Percentiles rank a stretch among this genome's conserved stretches.
Conservation (phyloP, 768 basidiomycete species). For the Tephrocybe sp. region DNA sequence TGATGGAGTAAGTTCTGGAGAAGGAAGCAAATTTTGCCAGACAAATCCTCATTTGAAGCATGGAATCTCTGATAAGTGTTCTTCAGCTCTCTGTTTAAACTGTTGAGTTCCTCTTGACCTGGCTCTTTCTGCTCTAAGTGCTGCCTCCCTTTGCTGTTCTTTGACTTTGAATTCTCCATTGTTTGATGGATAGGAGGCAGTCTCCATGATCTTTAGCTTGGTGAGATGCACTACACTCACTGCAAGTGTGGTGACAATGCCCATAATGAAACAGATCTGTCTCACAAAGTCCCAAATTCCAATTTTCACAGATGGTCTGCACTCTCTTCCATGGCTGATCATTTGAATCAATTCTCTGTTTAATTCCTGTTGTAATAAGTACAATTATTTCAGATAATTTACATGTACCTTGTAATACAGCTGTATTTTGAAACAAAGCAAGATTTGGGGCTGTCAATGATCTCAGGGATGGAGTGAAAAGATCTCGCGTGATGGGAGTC, state of each 20-base stretch:
- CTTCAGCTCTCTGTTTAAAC: not conserved
- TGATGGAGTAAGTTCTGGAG: not conserved
- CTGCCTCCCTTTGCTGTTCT: not conserved
- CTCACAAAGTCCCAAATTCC: not conserved
- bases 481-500: too few species aligned
- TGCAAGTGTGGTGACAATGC: not conserved
- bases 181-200: not conserved
- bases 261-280: not conserved
- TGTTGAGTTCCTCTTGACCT: not conserved
- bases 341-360: too few species aligned
- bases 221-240: not conserved
- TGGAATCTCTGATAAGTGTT: not conserved
- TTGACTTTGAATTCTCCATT: not conserved
- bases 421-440: too few species aligned
- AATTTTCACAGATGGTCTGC: not conserved
- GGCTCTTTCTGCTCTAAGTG: not conserved
- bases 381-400: too few species aligned
- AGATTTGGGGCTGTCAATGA: too few species aligned
- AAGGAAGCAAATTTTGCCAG: not conserved
- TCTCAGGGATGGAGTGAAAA: too few species aligned
- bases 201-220: not conserved
- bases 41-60: not conserved
- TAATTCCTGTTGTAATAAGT: too few species aligned
- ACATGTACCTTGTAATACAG: too few species aligned
- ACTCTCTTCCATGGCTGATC: too few species aligned